phyloP scores from a whole-genome alignment of 306 rosid genomes.

The Parietaria judaica region DNA sequence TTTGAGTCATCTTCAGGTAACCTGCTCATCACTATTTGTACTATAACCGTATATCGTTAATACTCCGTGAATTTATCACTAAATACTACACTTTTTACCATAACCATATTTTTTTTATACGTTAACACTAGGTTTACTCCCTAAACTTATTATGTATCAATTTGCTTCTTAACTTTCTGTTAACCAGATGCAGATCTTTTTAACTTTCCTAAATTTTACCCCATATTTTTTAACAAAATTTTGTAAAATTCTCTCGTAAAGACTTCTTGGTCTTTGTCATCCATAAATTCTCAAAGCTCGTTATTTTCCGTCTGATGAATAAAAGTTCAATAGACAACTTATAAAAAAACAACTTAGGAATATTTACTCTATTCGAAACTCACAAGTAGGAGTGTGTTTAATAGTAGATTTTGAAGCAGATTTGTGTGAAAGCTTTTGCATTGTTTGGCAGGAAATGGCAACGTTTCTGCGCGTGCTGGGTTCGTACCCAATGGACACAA shows the following conservation, averaged over 20 bases:
- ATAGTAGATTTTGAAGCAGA: not conserved
- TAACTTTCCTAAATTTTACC: too few relatives aligned
- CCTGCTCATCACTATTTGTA: conserved; percentile 10
- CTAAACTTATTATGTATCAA: not conserved
- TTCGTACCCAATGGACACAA: conserved; percentile 47
- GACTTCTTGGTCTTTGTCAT: too few relatives aligned
- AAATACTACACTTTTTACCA: not conserved
- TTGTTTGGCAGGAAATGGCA: conserved; percentile 54
- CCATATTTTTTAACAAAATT: too few relatives aligned
- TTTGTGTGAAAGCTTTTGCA: not conserved
- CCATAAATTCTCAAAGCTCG: too few relatives aligned
- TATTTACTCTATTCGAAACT: not conserved
- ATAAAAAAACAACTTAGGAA: too few relatives aligned
- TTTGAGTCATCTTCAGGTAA: conserved; percentile 71
- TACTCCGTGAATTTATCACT: not conserved
- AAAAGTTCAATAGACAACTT: too few relatives aligned
- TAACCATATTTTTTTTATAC: too few relatives aligned
- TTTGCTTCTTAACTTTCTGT: too few relatives aligned
- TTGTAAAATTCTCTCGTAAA: too few relatives aligned
- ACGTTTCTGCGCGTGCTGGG: conserved; percentile 73
- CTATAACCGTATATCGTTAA: not conserved
- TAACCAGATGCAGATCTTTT: too few relatives aligned
- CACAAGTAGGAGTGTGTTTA: too few relatives aligned
- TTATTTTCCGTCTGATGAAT: too few relatives aligned
- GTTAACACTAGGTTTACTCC: not conserved